phyloP scores from a whole-genome alignment of 1,284 basidiomycete species.

The Filobasidium uniguttulatum region DNA sequence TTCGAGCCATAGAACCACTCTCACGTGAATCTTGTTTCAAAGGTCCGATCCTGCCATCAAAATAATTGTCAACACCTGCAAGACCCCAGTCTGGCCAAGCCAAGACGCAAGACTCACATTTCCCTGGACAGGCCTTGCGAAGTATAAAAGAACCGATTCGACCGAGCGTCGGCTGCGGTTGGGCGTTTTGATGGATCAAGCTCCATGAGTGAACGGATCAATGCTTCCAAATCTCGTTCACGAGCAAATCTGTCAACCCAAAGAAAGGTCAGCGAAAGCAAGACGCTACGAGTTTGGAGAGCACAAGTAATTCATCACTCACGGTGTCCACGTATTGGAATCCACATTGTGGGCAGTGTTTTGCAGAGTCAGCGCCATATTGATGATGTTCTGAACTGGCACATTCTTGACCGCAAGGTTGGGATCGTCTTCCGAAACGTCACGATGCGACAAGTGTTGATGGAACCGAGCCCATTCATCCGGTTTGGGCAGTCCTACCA shows the following conservation, averaged over 20 bases:
- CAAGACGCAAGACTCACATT: neutral
- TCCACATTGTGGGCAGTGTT: conserved; percentile 48
- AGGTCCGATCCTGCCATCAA: neutral
- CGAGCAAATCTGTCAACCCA: neutral
- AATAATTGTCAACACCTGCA: too few species aligned
- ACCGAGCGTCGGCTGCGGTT: neutral
- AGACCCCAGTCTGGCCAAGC: too few species aligned
- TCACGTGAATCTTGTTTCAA: neutral
- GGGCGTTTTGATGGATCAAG: conserved; percentile 2
- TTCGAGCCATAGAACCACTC: neutral
- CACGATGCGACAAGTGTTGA: conserved; percentile 41
- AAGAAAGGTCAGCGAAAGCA: neutral
- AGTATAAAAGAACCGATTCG: neutral
- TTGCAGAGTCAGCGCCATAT: conserved; percentile 37
- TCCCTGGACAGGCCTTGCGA: neutral
- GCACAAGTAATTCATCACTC: conserved; percentile 47
- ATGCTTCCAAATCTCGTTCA: neutral
- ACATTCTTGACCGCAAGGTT: conserved; percentile 38
- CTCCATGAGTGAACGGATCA: neutral
- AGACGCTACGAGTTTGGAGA: neutral
- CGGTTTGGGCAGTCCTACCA: conserved; percentile 73
- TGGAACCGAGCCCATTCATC: conserved; percentile 35
- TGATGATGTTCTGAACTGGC: conserved; percentile 22
- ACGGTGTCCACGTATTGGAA: conserved; percentile 68
- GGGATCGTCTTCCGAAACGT: neutral